phyloP scores from a whole-genome alignment of 192 early-diverging fungal species.

The Backusella luteola region DNA sequence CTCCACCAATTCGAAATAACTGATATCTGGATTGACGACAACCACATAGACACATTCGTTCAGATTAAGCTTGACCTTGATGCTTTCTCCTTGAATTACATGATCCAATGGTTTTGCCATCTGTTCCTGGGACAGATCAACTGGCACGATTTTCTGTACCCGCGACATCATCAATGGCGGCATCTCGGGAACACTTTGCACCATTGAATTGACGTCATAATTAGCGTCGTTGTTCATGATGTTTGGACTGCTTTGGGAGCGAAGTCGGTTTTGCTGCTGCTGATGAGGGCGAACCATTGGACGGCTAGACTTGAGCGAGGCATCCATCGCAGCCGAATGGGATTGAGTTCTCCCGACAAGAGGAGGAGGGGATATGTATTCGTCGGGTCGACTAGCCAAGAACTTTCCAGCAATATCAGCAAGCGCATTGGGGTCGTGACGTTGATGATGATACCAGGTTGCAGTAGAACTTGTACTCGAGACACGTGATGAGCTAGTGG shows the following conservation, averaged over 20 bases:
- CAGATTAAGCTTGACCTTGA: conserved; percentile 90
- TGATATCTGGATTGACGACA: conserved; percentile 72
- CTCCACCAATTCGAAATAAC: conserved; percentile 72
- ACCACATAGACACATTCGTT: conserved; percentile 87
- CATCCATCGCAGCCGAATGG: conserved; percentile 7
- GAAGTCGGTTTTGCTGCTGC: conserved; percentile 36
- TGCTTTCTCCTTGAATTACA: neutral
- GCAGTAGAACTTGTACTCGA: conserved; percentile 7
- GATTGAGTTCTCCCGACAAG: conserved; percentile 13
- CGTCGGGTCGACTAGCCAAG: conserved; percentile 29
- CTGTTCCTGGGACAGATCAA: conserved; percentile 6
- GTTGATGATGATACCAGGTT: conserved; percentile 38
- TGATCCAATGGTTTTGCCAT: neutral
- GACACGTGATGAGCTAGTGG: conserved; percentile 38
- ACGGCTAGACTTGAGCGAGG: neutral
- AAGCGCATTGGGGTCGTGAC: conserved; percentile 30
- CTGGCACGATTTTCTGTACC: neutral
- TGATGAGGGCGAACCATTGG: neutral
- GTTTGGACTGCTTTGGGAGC: conserved; percentile 56
- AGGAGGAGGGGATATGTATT: neutral
- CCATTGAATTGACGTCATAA: neutral
- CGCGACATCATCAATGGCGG: neutral
- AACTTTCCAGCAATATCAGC: conserved; percentile 21
- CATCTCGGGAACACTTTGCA: neutral
- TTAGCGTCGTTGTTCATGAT: conserved; percentile 36